phyloP scores from a whole-genome alignment of 371 early-diverging fungal species.

The Capillidium heterosporum region DNA sequence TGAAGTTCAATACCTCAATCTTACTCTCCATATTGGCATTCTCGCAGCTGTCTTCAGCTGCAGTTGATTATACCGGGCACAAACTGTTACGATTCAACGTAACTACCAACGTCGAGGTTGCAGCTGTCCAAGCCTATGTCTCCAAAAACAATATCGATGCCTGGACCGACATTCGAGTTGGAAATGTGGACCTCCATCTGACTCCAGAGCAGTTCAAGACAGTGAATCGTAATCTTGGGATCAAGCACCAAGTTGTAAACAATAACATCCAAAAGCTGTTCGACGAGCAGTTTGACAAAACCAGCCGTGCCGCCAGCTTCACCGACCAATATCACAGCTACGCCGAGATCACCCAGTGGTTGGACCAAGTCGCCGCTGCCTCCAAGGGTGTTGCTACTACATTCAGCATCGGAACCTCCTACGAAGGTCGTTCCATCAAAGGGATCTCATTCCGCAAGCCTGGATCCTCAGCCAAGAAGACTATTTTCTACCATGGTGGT shows the following conservation, averaged over 20 bases:
- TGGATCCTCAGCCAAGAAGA: slow-evolving; percentile 8
- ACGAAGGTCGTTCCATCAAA: slow-evolving; percentile 19
- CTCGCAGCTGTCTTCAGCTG: background rate
- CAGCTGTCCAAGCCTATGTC: background rate
- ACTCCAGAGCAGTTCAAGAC: slow-evolving; percentile 14
- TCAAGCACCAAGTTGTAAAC: background rate
- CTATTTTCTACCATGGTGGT: slow-evolving; percentile 14
- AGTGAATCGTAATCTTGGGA: slow-evolving; percentile 12
- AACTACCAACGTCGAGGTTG: background rate
- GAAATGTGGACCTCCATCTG: slow-evolving; percentile 2
- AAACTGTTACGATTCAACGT: slow-evolving; percentile 3
- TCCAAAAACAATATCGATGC: background rate
- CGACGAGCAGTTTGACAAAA: background rate
- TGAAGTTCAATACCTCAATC: no score
- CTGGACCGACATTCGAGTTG: slow-evolving; percentile 1
- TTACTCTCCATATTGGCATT: no score
- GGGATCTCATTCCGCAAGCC: slow-evolving; percentile 16
- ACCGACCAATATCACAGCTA: slow-evolving; percentile 8
- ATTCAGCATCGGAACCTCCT: slow-evolving; percentile 16
- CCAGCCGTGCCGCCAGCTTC: background rate
- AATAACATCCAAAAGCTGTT: background rate
- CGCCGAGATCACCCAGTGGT: background rate
- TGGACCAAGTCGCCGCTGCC: background rate
- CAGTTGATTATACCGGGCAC: background rate
- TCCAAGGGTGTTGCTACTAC: background rate